Evolutionary conservation across 768 basidiomycete species (phyloP), one percentile per base, ranked within the genome.

Genomic region (Flagelloscypha sp.): DNA sequence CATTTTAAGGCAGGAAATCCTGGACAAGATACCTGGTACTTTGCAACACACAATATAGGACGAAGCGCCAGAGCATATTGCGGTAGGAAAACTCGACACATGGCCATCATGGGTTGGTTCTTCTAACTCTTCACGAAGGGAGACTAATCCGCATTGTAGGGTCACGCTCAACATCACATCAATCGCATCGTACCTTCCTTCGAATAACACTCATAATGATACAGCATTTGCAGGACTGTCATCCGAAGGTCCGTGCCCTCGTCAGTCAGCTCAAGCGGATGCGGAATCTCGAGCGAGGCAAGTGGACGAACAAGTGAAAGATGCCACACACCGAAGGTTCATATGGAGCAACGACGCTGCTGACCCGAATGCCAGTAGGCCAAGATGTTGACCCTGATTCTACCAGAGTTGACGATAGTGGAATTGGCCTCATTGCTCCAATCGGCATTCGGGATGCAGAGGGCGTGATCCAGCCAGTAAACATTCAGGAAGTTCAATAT

Each of bases 11-110:
- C 81, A 4, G 85, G 78, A 1, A 84, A 90, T 48, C 58, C 61
- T 5, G 65, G 78, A n/a, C 72, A 70, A 42, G 78, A 87, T 51
- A 82, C 65, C 39, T 87, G 82, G 76, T 84, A 74, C 49, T 84
- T 90, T 50, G 77, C 80, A 48, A 90, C 87, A 0, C 88, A 87
- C 48, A 68, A 70, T 45, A 49, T 71, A n/a, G 18, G 66, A 70
- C 21, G 87, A 90, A 58, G 60, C 72, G 5, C 88, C 88, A 2
- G 85, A 89, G 46, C 74, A 71, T 40, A 79, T 72, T 53, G 76
- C 62, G 38, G 58, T 87, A 17, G 86, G 87, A 4, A 66, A 65
- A 33, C 50, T 88, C 2, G 60, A 79, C 27, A 79, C 85, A 2
- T n/a, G 79, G 82, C 8, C 74, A 80, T 59, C 86, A 89, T 48